Conservation (phyloP, 345 rosid genomes). For the Zanthoxylum bungeanum region DNA sequence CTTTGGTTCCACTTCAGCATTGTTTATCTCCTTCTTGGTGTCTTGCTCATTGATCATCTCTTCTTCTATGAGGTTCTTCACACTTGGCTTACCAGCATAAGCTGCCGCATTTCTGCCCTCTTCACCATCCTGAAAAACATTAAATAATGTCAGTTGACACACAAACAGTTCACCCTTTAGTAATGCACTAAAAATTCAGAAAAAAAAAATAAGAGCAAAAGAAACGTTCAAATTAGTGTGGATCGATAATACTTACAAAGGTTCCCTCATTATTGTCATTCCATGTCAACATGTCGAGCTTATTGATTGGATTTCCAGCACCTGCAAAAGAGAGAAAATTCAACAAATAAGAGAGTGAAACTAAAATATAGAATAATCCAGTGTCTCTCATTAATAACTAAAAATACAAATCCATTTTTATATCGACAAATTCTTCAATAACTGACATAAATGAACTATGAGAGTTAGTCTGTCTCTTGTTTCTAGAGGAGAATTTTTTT, state of each 20-base stretch:
- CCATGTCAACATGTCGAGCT: slow-evolving; percentile 27
- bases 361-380: background rate
- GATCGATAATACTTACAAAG: slow-evolving; percentile 37
- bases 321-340: slow-evolving; percentile 33
- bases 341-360: background rate
- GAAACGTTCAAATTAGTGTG: background rate
- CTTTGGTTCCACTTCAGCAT: slow-evolving; percentile 40
- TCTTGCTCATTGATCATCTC: slow-evolving; percentile 61
- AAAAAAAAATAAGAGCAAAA: background rate
- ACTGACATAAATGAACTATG: slow-evolving; percentile 2
- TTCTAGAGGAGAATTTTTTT: background rate
- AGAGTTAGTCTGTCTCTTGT: too few species aligned
- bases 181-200: background rate
- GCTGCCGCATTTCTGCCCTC: slow-evolving; percentile 25
- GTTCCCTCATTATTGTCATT: slow-evolving; percentile 38
- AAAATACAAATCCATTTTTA: background rate
- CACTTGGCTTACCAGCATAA: slow-evolving; percentile 56
- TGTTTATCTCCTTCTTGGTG: slow-evolving; percentile 33
- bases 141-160: slow-evolving; percentile 5
- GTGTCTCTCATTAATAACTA: background rate
- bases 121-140: slow-evolving; percentile 50
- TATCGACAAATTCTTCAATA: background rate
- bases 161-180: slow-evolving; percentile 14
- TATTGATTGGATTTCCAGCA: slow-evolving; percentile 31
- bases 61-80: slow-evolving; percentile 91